Conservation (phyloP, 2,329 filamentous ascomycete species). For the Xylaria sp. region DNA sequence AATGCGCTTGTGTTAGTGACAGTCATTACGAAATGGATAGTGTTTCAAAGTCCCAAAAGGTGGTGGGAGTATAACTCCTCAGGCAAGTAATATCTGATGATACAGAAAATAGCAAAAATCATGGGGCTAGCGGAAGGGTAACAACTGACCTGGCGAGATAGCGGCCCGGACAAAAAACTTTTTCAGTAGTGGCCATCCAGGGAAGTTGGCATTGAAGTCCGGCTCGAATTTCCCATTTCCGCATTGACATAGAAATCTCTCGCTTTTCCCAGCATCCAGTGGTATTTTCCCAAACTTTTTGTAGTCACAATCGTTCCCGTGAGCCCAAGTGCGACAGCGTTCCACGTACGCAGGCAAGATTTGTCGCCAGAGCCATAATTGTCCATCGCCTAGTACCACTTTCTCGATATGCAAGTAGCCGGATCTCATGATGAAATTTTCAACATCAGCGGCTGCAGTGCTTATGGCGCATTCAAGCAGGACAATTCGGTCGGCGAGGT, state of each 20-base stretch:
- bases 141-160: constrained; percentile 59
- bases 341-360: constrained; percentile 58
- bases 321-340: constrained; percentile 60
- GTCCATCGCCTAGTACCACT: constrained; percentile 58
- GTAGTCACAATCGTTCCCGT: constrained; percentile 57
- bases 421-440: not conserved
- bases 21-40: too few relatives aligned
- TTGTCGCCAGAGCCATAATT: constrained; percentile 64
- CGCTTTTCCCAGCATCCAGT: constrained; percentile 50
- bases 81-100: too few relatives aligned
- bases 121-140: too few relatives aligned
- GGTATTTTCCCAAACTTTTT: constrained; percentile 50
- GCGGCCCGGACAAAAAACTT: constrained; percentile 64
- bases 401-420: not conserved
- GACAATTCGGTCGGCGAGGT: constrained; percentile 54
- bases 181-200: constrained; percentile 53
- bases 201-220: constrained; percentile 51
- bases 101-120: too few relatives aligned
- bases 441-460: not conserved
- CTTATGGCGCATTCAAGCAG: constrained; percentile 60
- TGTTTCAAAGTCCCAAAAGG: too few relatives aligned
- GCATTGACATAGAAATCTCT: constrained; percentile 56
- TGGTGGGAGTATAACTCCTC: too few relatives aligned
- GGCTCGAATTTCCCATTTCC: constrained; percentile 56
- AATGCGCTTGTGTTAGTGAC: too few relatives aligned